Conservation (phyloP, 2,329 filamentous ascomycete species). For the Westerdykella aurantiaca region DNA sequence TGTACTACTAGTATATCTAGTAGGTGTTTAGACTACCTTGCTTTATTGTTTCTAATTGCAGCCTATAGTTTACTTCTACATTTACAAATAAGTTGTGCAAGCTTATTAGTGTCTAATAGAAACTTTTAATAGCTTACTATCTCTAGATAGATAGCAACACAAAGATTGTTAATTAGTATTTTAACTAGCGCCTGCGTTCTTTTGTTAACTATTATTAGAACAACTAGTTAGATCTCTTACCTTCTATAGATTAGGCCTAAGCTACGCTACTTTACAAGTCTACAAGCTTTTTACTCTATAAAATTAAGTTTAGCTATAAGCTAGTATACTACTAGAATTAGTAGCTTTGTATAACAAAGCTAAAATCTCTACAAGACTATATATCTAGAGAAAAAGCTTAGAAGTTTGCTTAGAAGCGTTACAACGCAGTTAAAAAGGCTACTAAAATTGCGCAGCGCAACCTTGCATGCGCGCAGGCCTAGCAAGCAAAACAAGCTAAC, state of each 20-base stretch:
- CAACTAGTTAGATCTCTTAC: background rate
- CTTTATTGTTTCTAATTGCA: too few species aligned
- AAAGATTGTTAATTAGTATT: constrained; percentile 7
- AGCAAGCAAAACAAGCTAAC: too few species aligned
- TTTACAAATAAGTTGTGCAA: too few species aligned
- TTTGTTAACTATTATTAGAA: constrained; percentile 2
- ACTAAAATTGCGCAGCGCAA: too few species aligned
- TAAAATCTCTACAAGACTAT: background rate
- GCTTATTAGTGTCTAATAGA: constrained; percentile 3
- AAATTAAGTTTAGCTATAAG: background rate
- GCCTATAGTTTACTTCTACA: too few species aligned
- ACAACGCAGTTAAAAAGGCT: too few species aligned
- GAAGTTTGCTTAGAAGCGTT: background rate
- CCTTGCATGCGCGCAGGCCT: too few species aligned
- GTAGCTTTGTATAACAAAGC: background rate
- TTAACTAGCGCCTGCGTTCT: constrained; percentile 1
- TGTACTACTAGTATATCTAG: constrained; percentile 4
- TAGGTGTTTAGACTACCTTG: too few species aligned
- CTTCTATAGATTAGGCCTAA: constrained; percentile 1
- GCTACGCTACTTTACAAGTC: background rate
- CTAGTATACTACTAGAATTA: background rate
- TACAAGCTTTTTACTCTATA: too few species aligned
- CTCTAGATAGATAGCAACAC: constrained; percentile 15
- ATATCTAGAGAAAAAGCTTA: background rate
- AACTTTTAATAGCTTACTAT: constrained; percentile 15